A percentile compares a stretch with the other conserved stretches of the same genome.
phyloP scores from a whole-genome alignment of 441 rosid genomes.

The Adansonia grandidieri region DNA sequence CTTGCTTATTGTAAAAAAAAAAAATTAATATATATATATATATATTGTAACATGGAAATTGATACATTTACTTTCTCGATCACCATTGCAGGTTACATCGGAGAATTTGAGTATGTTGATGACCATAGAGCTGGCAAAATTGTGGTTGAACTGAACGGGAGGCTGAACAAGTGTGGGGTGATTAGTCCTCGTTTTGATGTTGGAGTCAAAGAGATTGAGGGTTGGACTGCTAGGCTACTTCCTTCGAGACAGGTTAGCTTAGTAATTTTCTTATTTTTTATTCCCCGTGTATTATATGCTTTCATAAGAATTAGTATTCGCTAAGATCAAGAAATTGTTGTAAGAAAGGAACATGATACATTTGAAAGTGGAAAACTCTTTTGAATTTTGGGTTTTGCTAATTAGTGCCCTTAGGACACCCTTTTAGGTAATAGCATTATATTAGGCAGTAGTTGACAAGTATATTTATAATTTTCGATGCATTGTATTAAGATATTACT shows the following conservation, averaged over 20 bases:
- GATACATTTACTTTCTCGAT: too few relatives aligned
- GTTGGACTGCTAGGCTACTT: slow-evolving; percentile 70
- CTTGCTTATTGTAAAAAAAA: too few relatives aligned
- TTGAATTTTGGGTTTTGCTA: too few relatives aligned
- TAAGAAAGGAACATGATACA: background rate
- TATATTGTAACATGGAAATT: too few relatives aligned
- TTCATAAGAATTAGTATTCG: background rate
- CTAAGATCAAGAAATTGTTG: background rate
- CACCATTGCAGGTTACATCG: slow-evolving; percentile 56
- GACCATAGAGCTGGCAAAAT: slow-evolving; percentile 74
- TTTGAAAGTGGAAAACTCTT: background rate
- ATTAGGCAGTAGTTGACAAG: too few relatives aligned
- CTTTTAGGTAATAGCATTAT: too few relatives aligned
- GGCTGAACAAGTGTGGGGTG: slow-evolving; percentile 69
- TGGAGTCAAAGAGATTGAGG: slow-evolving; percentile 64
- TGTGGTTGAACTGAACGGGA: slow-evolving; percentile 70
- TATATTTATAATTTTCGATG: too few relatives aligned
- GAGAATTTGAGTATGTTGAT: slow-evolving; percentile 71
- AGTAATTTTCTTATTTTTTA: background rate
- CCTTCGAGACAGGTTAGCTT: slow-evolving; percentile 65
- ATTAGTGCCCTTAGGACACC: too few relatives aligned
- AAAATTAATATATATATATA: too few relatives aligned
- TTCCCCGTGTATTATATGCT: background rate
- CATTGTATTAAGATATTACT: too few relatives aligned
- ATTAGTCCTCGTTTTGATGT: slow-evolving; percentile 70